phyloP scores from a whole-genome alignment of 495 filamentous ascomycete species.

The Niebla homalea region DNA sequence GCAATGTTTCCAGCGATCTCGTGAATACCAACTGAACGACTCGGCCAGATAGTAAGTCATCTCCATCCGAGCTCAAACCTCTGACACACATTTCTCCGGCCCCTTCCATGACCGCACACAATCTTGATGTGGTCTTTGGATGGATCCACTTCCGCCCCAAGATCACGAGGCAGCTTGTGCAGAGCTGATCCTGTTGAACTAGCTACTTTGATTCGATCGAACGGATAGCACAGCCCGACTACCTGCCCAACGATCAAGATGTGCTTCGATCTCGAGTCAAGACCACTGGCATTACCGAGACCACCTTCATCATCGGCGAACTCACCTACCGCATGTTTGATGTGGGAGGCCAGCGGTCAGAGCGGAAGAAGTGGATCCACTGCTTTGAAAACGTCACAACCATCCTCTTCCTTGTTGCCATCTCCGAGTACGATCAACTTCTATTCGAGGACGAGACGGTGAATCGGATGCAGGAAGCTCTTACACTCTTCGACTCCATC shows the following conservation, averaged over 20 bases:
- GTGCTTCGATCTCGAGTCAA: constrained; percentile 95
- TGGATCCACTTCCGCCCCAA: neutral
- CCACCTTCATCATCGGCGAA: constrained; percentile 94
- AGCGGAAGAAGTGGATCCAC: constrained; percentile 99
- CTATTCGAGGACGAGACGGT: constrained; percentile 78
- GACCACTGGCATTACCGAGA: constrained; percentile 99
- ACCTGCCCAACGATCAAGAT: constrained; percentile 95
- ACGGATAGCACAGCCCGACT: constrained; percentile 82
- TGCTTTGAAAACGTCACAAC: constrained; percentile 99
- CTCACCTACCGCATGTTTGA: constrained; percentile 99
- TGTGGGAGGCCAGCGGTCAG: constrained; percentile 94
- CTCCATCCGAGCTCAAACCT: neutral
- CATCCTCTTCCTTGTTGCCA: constrained; percentile 95
- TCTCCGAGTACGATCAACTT: constrained; percentile 97
- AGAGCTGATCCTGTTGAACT: constrained; percentile 7
- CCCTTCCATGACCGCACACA: neutral
- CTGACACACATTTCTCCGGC: neutral
- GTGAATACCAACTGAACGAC: constrained; percentile 97
- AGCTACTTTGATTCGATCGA: constrained; percentile 97
- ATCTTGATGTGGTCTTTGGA: too few species aligned
- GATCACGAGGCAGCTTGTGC: neutral
- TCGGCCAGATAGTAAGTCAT: constrained; percentile 84
- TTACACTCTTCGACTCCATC: constrained; percentile 97
- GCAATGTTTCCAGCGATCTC: constrained; percentile 84
- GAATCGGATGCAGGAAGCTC: constrained; percentile 98